Conservation (phyloP, 2,329 filamentous ascomycete genomes). For the Aspergillus texensis region DNA sequence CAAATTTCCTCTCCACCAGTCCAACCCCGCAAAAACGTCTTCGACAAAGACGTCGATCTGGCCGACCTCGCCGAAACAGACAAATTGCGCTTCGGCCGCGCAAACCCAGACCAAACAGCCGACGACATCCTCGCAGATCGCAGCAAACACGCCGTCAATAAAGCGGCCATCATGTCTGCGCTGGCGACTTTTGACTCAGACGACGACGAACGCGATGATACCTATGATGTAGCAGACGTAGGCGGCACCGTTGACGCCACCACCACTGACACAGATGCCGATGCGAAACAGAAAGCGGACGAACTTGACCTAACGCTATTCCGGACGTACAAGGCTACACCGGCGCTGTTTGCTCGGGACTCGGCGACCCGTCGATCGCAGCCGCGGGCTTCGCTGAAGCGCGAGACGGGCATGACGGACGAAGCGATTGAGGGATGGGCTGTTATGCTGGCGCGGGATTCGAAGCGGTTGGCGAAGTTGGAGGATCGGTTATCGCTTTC, state of each 20-base stretch:
- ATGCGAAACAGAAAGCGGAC: slow-evolving; percentile 50
- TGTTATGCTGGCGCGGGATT: slow-evolving; percentile 77
- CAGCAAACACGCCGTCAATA: slow-evolving; percentile 65
- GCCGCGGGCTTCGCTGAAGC: slow-evolving; percentile 65
- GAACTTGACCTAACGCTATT: slow-evolving; percentile 71
- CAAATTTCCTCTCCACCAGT: slow-evolving; percentile 23
- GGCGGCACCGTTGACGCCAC: slow-evolving; percentile 79
- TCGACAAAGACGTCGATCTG: slow-evolving; percentile 75
- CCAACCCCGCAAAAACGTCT: slow-evolving; percentile 66
- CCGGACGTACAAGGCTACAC: slow-evolving; percentile 67
- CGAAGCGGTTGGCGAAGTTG: slow-evolving; percentile 67
- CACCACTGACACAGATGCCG: slow-evolving; percentile 46
- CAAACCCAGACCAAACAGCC: slow-evolving; percentile 63
- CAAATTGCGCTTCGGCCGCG: slow-evolving; percentile 77
- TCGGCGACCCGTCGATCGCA: slow-evolving; percentile 68
- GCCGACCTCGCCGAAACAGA: slow-evolving; percentile 72
- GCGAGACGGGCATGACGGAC: slow-evolving; percentile 85
- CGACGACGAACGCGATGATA: slow-evolving; percentile 96
- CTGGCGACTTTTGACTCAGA: slow-evolving; percentile 88
- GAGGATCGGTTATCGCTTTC: slow-evolving; percentile 71
- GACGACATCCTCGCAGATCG: slow-evolving; percentile 71
- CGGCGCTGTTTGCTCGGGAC: slow-evolving; percentile 71
- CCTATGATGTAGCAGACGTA: slow-evolving; percentile 89
- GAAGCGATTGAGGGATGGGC: slow-evolving; percentile 95
- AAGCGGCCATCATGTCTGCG: slow-evolving; percentile 85